A percentile compares a stretch with the other conserved stretches of the same genome.
Evolutionary conservation across 176 grass and related monocot genomes (phyloP).

Genomic region (Chrysopogon serrulatus): DNA sequence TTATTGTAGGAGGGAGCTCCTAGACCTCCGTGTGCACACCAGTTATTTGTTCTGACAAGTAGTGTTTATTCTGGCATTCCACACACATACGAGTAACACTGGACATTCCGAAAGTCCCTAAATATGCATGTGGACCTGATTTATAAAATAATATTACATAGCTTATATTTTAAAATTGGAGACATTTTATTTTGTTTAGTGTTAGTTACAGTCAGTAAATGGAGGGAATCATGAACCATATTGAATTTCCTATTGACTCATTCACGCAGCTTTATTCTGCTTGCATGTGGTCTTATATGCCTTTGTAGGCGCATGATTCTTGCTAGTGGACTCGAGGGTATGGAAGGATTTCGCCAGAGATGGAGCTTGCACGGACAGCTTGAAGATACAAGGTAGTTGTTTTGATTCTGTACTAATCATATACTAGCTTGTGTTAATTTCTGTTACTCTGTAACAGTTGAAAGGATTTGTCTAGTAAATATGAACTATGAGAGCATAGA

Average conservation of each 20-base stretch:
- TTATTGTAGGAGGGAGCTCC: background rate
- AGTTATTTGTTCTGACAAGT: background rate
- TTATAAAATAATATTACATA: background rate
- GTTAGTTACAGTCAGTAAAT: background rate
- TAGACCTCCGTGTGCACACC: background rate
- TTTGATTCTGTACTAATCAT: background rate
- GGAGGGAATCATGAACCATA: background rate
- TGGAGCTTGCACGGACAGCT: slow-evolving; percentile 83
- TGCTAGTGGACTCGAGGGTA: slow-evolving; percentile 66
- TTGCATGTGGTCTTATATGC: slow-evolving; percentile 20
- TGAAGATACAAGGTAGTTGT: slow-evolving; percentile 54
- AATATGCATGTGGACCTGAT: background rate
- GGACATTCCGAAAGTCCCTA: background rate
- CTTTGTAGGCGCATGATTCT: slow-evolving; percentile 68
- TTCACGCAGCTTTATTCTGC: background rate
- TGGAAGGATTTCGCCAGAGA: slow-evolving; percentile 85
- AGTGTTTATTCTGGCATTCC: background rate
- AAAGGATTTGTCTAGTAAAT: background rate
- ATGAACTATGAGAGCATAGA: background rate
- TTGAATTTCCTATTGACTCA: slow-evolving; percentile 13
- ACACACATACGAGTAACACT: background rate
- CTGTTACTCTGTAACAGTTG: background rate
- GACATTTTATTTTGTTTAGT: background rate
- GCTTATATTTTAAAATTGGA: background rate
- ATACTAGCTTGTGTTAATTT: background rate